Evolutionary conservation across 305 asterid genomes (phyloP).

Genomic region (Andrographis paniculata): DNA sequence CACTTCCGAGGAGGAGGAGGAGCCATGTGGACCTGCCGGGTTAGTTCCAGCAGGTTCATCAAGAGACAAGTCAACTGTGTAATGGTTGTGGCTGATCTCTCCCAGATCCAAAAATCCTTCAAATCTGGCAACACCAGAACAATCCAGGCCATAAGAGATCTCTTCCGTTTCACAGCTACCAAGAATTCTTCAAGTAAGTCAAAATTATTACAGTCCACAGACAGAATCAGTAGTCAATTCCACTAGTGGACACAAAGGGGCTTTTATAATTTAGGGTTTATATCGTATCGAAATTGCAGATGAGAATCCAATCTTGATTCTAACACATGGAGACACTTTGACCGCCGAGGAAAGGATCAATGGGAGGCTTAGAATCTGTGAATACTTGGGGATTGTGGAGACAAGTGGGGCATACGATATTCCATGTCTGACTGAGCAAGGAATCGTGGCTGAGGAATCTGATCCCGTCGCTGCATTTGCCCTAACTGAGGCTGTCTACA

Average conservation of each 20-base stretch:
- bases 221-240: too few relatives aligned
- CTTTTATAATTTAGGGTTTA: too few relatives aligned
- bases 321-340: slow-evolving; percentile 55
- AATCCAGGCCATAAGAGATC: slow-evolving; percentile 32
- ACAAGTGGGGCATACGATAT: slow-evolving; percentile 55
- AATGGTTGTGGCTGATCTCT: slow-evolving; percentile 55
- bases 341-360: slow-evolving; percentile 42
- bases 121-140: slow-evolving; percentile 38
- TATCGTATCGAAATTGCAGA: slow-evolving; percentile 22
- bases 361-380: slow-evolving; percentile 38
- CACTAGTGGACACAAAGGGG: too few relatives aligned
- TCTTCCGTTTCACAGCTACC: slow-evolving; percentile 34
- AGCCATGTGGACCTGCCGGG: slow-evolving; percentile 12
- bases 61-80: slow-evolving; percentile 55
- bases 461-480: slow-evolving; percentile 54
- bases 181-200: slow-evolving; percentile 15
- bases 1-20: too few relatives aligned
- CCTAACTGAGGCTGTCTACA: slow-evolving; percentile 49
- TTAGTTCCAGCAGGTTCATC: slow-evolving; percentile 20
- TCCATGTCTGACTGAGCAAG: slow-evolving; percentile 53
- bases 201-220: too few relatives aligned
- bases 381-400: slow-evolving; percentile 45
- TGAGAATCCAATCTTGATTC: slow-evolving; percentile 51
- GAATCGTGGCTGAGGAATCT: slow-evolving; percentile 47
- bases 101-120: slow-evolving; percentile 35